A percentile compares a stretch with the other conserved stretches of the same genome.
These are phyloP conservation scores for Mesotaenium endlicherianum DNA, from an alignment of 139 green algal genomes.

Conservation along the genomic window DNA sequence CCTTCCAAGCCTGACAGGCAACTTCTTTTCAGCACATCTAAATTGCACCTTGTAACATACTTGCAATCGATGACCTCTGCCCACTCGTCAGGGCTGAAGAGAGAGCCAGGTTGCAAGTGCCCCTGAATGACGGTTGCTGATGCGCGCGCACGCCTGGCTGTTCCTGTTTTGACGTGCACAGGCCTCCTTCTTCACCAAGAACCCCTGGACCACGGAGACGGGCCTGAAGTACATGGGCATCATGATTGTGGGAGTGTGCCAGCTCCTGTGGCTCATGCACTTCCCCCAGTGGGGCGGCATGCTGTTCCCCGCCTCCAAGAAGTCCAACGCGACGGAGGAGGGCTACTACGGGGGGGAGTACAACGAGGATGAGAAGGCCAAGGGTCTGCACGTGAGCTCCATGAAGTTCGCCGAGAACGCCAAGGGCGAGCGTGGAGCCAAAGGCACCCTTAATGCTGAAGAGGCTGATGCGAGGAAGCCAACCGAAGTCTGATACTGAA, in stretches of 20 bases:
- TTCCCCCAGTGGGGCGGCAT: conserved; percentile 94
- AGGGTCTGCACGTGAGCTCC: conserved; percentile 18
- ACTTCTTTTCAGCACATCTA: too few species aligned
- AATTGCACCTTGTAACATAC: too few species aligned
- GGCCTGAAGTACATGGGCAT: conserved; percentile 85
- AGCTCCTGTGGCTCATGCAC: conserved; percentile 69
- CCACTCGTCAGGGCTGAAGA: too few species aligned
- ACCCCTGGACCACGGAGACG: conserved; percentile 52
- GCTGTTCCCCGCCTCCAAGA: conserved; percentile 64
- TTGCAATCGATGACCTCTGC: too few species aligned
- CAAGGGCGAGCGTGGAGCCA: conserved; percentile 4
- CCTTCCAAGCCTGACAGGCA: too few species aligned
- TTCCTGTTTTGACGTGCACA: not conserved
- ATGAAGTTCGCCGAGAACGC: conserved; percentile 31
- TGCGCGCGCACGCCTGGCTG: not conserved
- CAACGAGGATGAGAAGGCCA: conserved; percentile 13
- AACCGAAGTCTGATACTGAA: too few species aligned
- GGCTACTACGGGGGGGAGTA: conserved; percentile 31
- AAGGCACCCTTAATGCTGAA: too few species aligned
- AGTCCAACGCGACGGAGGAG: conserved; percentile 75
- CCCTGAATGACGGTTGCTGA: too few species aligned
- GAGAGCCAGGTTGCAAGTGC: too few species aligned
- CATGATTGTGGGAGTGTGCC: conserved; percentile 72
- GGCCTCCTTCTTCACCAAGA: conserved; percentile 31
- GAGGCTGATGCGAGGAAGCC: too few species aligned